Conservation (phyloP, 2,329 filamentous ascomycete genomes). For the Neofusicoccum cordaticola region DNA sequence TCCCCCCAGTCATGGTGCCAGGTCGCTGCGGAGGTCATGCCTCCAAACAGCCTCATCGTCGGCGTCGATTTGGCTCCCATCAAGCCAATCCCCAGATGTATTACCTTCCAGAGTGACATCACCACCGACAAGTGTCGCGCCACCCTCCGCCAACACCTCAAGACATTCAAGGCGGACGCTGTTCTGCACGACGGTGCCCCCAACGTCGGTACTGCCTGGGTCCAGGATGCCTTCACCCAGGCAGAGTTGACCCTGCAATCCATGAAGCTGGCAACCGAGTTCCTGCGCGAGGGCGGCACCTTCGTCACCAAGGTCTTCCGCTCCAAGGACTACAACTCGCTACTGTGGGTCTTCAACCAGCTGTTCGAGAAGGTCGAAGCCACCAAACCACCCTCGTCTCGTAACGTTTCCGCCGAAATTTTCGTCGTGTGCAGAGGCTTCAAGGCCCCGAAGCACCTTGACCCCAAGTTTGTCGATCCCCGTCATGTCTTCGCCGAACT, state of each 20-base stretch:
- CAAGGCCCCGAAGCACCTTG: constrained; percentile 90
- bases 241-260: constrained; percentile 88
- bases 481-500: constrained; percentile 89
- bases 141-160: constrained; percentile 83
- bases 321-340: constrained; percentile 92
- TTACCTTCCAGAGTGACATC: constrained; percentile 96
- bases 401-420: constrained; percentile 96
- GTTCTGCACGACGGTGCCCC: constrained; percentile 96
- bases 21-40: constrained; percentile 94
- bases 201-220: constrained; percentile 97
- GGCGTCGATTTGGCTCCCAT: constrained; percentile 94
- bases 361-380: constrained; percentile 93
- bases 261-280: constrained; percentile 91
- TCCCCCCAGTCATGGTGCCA: constrained; percentile 81
- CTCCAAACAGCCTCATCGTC: constrained; percentile 81
- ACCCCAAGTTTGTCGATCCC: constrained; percentile 88
- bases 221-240: constrained; percentile 97
- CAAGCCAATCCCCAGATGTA: constrained; percentile 89
- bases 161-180: constrained; percentile 93
- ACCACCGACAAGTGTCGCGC: constrained; percentile 94
- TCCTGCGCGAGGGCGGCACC: constrained; percentile 80
- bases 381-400: constrained; percentile 91
- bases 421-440: constrained; percentile 96
- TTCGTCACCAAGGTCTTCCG: constrained; percentile 98
- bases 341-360: constrained; percentile 97